Evolutionary conservation across 2,329 filamentous ascomycete species (phyloP).

Genomic region (Macrophomina tecta): DNA sequence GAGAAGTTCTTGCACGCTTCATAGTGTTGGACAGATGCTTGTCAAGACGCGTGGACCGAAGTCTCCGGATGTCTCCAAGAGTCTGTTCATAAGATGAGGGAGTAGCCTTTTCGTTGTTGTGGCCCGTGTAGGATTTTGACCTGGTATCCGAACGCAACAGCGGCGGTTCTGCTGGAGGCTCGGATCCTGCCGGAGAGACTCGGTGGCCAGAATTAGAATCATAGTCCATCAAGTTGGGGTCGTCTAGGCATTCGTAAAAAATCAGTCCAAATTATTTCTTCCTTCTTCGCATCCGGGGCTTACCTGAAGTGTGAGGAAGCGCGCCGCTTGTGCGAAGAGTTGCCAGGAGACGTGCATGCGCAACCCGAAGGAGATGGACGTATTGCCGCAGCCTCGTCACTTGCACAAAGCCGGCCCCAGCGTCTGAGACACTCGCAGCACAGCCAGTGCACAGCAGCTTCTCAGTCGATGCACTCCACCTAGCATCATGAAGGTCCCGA

Average conservation of each 20-base stretch:
- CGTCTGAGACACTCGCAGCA: conserved; percentile 62
- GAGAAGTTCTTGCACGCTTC: conserved; percentile 85
- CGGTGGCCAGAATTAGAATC: conserved; percentile 70
- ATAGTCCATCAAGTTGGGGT: conserved; percentile 70
- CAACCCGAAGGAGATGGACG: conserved; percentile 88
- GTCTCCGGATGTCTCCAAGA: conserved; percentile 88
- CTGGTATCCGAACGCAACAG: conserved; percentile 69
- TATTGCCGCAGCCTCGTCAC: conserved; percentile 92
- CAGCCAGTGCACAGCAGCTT: conserved; percentile 76
- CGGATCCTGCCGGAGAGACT: conserved; percentile 54
- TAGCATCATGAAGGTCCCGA: conserved; percentile 70
- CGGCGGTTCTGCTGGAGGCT: conserved; percentile 52
- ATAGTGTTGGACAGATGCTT: conserved; percentile 93
- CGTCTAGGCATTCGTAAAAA: conserved; percentile 59
- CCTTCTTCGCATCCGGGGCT: conserved; percentile 33
- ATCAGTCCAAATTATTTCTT: conserved; percentile 28
- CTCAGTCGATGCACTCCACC: conserved; percentile 71
- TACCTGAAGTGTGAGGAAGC: conserved; percentile 73
- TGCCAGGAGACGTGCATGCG: conserved; percentile 84
- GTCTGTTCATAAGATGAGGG: conserved; percentile 88
- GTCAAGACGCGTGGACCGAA: conserved; percentile 92
- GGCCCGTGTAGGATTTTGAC: conserved; percentile 75
- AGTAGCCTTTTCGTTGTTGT: conserved; percentile 58
- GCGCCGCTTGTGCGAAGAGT: conserved; percentile 85
- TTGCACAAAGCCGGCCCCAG: conserved; percentile 68